phyloP scores from a whole-genome alignment of 495 filamentous ascomycete genomes.

The Aspergillus baeticus region DNA sequence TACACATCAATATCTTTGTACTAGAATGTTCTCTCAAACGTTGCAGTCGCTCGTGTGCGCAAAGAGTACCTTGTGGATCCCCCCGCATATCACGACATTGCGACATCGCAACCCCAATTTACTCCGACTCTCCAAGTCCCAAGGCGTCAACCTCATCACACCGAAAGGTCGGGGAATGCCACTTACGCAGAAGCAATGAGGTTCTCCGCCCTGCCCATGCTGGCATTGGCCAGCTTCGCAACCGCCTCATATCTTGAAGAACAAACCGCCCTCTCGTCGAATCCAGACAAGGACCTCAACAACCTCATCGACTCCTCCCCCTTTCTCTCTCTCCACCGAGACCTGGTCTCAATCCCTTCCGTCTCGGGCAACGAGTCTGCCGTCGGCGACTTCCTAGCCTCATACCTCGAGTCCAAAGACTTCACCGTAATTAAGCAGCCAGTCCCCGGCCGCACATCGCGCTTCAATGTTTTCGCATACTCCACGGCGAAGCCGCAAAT shows the following conservation, averaged over 20 bases:
- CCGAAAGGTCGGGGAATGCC: not conserved
- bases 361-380: conserved; percentile 71
- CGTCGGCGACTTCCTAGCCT: conserved; percentile 65
- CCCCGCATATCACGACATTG: conserved; percentile 5
- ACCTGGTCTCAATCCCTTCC: conserved; percentile 73
- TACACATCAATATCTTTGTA: not conserved
- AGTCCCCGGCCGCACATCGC: conserved; percentile 32
- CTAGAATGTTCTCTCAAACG: not conserved
- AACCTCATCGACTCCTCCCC: conserved; percentile 37
- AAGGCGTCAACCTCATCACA: not conserved
- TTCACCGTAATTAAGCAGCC: conserved; percentile 67
- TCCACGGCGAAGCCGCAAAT: conserved; percentile 54
- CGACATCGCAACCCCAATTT: not conserved
- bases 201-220: conserved; percentile 20
- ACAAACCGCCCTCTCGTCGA: conserved; percentile 6
- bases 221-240: conserved; percentile 20
- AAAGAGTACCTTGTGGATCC: not conserved
- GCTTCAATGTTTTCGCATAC: conserved; percentile 82
- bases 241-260: conserved; percentile 19
- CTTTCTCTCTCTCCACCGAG: conserved; percentile 75
- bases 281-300: conserved; percentile 14
- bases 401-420: conserved; percentile 62
- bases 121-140: not conserved
- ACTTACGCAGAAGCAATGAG: conserved; percentile 7
- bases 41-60: not conserved